These are phyloP conservation scores for Sporothrix pseudoabietina DNA, from an alignment of 2,329 filamentous ascomycete genomes.

Conservation along the genomic window DNA sequence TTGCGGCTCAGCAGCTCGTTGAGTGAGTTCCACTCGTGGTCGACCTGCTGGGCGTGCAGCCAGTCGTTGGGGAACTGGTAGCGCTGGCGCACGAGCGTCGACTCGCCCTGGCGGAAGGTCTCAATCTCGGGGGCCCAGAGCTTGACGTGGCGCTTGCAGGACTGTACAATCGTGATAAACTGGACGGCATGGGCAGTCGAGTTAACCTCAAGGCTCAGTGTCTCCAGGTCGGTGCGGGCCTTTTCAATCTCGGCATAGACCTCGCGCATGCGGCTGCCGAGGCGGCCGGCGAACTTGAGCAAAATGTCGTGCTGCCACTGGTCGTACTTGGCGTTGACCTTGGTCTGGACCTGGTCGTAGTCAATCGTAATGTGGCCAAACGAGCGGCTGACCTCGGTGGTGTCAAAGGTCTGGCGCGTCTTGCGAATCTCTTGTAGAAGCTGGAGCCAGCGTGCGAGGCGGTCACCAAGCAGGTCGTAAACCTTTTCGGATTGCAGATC, in stretches of 20 bases:
- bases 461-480: constrained; percentile 86
- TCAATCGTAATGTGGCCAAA: constrained; percentile 96
- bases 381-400: constrained; percentile 85
- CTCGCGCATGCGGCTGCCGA: constrained; percentile 88
- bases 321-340: constrained; percentile 98
- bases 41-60: constrained; percentile 94
- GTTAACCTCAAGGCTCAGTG: constrained; percentile 87
- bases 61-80: constrained; percentile 94
- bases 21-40: constrained; percentile 91
- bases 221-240: constrained; percentile 85
- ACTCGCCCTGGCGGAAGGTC: constrained; percentile 92
- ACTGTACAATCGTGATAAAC: constrained; percentile 97
- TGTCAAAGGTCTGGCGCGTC: constrained; percentile 94
- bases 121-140: constrained; percentile 95
- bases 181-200: constrained; percentile 97
- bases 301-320: constrained; percentile 99
- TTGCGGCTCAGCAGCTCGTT: constrained; percentile 91
- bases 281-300: constrained; percentile 84
- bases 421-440: constrained; percentile 96
- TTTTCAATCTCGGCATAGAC: constrained; percentile 90
- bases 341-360: constrained; percentile 97
- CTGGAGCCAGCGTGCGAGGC: constrained; percentile 90
- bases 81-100: constrained; percentile 83
- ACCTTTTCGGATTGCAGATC: constrained; percentile 95
- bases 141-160: constrained; percentile 91